Evolutionary conservation across 1,284 basidiomycete genomes (phyloP).

Genomic region (Cutaneotrichosporon sp.): DNA sequence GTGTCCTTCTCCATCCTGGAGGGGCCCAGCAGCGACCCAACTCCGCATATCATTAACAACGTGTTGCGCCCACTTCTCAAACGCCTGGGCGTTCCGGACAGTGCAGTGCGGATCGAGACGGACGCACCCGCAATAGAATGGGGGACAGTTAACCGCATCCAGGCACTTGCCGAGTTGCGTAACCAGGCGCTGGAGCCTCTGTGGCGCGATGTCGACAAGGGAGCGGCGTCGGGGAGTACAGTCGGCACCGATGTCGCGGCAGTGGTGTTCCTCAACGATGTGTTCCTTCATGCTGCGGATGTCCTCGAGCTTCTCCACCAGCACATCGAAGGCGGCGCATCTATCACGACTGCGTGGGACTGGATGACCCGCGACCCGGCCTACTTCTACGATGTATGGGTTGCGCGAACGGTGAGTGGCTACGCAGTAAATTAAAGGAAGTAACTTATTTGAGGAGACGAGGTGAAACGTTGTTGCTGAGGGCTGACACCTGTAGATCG

Average conservation of each 20-base stretch:
- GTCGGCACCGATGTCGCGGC: conserved; percentile 26
- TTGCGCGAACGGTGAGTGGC: conserved; percentile 41
- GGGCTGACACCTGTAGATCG: conserved; percentile 29
- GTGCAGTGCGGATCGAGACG: conserved; percentile 31
- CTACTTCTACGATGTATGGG: conserved; percentile 49
- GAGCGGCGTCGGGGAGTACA: not conserved
- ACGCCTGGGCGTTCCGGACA: conserved; percentile 31
- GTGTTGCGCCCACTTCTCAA: conserved; percentile 38
- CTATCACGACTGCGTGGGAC: conserved; percentile 47
- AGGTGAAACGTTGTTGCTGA: too few relatives aligned
- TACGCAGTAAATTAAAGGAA: too few relatives aligned
- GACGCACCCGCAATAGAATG: conserved; percentile 40
- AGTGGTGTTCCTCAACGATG: conserved; percentile 49
- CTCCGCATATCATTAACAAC: conserved; percentile 31
- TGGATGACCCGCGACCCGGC: conserved; percentile 44
- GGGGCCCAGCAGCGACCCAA: conserved; percentile 46
- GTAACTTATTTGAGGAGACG: too few relatives aligned
- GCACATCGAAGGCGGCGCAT: conserved; percentile 29
- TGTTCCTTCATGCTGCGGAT: conserved; percentile 42
- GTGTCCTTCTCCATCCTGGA: conserved; percentile 45
- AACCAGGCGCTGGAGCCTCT: conserved; percentile 44
- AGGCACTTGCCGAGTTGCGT: conserved; percentile 41
- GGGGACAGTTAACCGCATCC: conserved; percentile 41
- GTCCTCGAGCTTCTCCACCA: conserved; percentile 45
- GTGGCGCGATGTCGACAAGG: not conserved